Evolutionary conservation across 2,329 filamentous ascomycete species (phyloP).

Genomic region (Pyrenochaeta sp.): DNA sequence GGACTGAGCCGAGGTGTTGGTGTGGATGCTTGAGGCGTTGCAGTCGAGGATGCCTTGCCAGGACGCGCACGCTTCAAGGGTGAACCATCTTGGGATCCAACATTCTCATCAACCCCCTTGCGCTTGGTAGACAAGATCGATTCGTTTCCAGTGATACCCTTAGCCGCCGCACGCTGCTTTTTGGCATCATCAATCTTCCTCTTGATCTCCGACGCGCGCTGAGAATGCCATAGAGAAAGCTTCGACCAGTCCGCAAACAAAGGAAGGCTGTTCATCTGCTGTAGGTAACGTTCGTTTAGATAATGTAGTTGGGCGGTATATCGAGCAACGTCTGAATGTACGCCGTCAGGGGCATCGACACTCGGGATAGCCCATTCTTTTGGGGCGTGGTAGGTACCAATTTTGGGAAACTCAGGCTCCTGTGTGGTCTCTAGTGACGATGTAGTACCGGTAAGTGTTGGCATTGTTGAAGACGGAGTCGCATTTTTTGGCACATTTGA

Average conservation of each 20-base stretch:
- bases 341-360: slow-evolving; percentile 12
- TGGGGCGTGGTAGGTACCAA: slow-evolving; percentile 35
- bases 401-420: slow-evolving; percentile 23
- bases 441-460: slow-evolving; percentile 16
- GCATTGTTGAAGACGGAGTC: slow-evolving; percentile 17
- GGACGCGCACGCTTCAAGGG: slow-evolving; percentile 37
- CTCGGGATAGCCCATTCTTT: slow-evolving; percentile 30
- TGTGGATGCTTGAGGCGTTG: slow-evolving; percentile 26
- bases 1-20: slow-evolving; percentile 21
- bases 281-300: slow-evolving; percentile 38
- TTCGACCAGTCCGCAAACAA: slow-evolving; percentile 38
- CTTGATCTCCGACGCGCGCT: slow-evolving; percentile 34
- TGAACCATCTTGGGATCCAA: slow-evolving; percentile 21
- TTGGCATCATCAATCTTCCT: slow-evolving; percentile 37
- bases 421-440: slow-evolving; percentile 7
- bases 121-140: slow-evolving; percentile 44
- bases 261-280: slow-evolving; percentile 31
- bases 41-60: slow-evolving; percentile 22
- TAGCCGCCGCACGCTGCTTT: slow-evolving; percentile 37
- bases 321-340: slow-evolving; percentile 24
- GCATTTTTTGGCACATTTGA: slow-evolving; percentile 18
- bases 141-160: slow-evolving; percentile 42
- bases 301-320: slow-evolving; percentile 30
- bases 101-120: slow-evolving; percentile 28
- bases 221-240: slow-evolving; percentile 40